Base-by-base conservation (phyloP, 371 early-diverging fungal species). In the Syncephalastrum sp. region DNA sequence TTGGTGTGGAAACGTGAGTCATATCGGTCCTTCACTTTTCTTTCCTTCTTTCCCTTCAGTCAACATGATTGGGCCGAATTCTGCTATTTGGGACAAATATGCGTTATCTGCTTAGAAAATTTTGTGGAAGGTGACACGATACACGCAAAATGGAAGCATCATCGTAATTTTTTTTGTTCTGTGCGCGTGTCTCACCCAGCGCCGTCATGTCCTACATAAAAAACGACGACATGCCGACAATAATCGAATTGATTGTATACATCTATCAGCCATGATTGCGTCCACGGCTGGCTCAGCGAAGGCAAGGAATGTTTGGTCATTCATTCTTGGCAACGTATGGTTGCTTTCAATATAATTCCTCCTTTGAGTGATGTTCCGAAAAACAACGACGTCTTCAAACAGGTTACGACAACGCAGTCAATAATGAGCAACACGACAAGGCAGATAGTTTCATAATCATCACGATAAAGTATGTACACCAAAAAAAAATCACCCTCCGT, bases 21-120 rank as follows among this genome's bases (percentile, higher is more conserved):
- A 8, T 33, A 1, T 33, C 38, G 38, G 8, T 10, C 38, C 38
- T 33, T 33, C 8, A 10, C 25, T 43, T 25, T 29, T n/a, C n/a
- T 10, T 1, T 47, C 33, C 38, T 25, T 14, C 13, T 50, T 51
- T 13, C 44, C 38, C 48, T 41, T 8, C 25, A 63, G 81, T 81
- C 13, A 75, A 84, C 57, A 77, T 74, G 46, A 64, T 85, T n/a
- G 67, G 69, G 5, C 67, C 69, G 19, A 72, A 84, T 56, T 82
- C 82, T 16, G 77, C 80, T 14, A 50, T 83, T 52, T 85, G 44
- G 86, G 83, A 44, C 82, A 79, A 63, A 91, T 90, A 61, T 92
- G 93, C 54, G 76, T 87, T 3, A 91, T 92, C 53, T 91, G 93
- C 71, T 85, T 92, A 64, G 89, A 91, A 48, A 91, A 91, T 56